Conservation (phyloP, 805 yeast species). For the Lipomyces sp. region DNA sequence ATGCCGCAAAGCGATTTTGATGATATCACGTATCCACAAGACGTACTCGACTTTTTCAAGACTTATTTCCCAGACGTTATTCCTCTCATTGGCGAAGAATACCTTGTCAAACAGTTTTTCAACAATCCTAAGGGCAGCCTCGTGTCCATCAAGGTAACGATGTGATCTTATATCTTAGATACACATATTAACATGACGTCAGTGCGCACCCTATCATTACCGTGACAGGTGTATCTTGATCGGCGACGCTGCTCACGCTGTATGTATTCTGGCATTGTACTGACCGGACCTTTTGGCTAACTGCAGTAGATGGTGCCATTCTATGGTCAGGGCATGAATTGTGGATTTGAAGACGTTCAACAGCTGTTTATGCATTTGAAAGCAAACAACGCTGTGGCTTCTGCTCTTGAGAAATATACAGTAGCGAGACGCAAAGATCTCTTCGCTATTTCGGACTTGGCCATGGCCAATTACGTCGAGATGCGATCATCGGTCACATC, state of each 20-base stretch:
- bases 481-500: conserved; percentile 83
- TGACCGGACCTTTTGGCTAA: background rate
- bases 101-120: conserved; percentile 55
- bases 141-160: conserved; percentile 58
- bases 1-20: conserved; percentile 76
- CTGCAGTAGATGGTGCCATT: conserved; percentile 80
- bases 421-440: conserved; percentile 65
- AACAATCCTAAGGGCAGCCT: conserved; percentile 77
- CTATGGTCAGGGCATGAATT: conserved; percentile 96
- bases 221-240: conserved; percentile 66
- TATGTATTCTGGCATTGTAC: conserved; percentile 14
- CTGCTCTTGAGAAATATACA: conserved; percentile 63
- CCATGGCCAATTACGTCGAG: conserved; percentile 79
- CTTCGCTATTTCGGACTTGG: conserved; percentile 74
- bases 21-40: conserved; percentile 52
- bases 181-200: background rate
- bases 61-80: conserved; percentile 76
- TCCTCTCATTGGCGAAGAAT: conserved; percentile 64
- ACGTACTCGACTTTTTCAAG: conserved; percentile 60
- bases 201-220: conserved; percentile 69
- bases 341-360: conserved; percentile 90
- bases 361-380: conserved; percentile 59
- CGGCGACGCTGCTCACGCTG: conserved; percentile 92
- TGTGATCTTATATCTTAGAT: background rate
- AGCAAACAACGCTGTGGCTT: conserved; percentile 28